These are phyloP conservation scores for Starmerella floris DNA, from an alignment of 805 yeast species.

Conservation along the genomic window DNA sequence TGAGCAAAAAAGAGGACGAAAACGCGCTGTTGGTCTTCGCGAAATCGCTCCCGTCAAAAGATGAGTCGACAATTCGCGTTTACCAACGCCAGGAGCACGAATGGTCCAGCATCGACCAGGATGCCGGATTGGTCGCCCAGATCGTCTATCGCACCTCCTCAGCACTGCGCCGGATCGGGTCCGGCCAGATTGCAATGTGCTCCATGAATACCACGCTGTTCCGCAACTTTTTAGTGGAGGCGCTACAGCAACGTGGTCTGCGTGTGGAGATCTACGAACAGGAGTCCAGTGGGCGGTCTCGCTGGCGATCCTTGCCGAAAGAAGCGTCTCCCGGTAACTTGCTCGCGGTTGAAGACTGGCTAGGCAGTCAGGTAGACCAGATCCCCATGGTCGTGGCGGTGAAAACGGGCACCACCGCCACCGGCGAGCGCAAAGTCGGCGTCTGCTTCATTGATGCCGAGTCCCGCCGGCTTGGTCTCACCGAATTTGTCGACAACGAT, in stretches of 20 bases:
- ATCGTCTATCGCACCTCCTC: conserved; percentile 69
- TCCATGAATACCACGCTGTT: conserved; percentile 66
- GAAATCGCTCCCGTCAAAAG: conserved; percentile 16
- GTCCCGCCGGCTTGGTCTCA: conserved; percentile 48
- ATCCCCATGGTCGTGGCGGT: conserved; percentile 44
- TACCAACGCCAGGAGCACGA: conserved; percentile 65
- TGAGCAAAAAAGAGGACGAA: conserved; percentile 32
- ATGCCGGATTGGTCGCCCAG: conserved; percentile 75
- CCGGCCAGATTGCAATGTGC: conserved; percentile 31
- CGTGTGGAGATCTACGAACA: conserved; percentile 72
- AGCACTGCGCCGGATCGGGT: conserved; percentile 45
- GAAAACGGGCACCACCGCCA: conserved; percentile 29
- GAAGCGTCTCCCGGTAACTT: conserved; percentile 84
- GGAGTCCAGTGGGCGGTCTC: conserved; percentile 22
- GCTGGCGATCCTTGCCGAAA: conserved; percentile 42
- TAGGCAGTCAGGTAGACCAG: conserved; percentile 35
- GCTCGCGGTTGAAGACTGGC: conserved; percentile 59
- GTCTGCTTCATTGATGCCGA: conserved; percentile 68
- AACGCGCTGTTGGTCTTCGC: conserved; percentile 25
- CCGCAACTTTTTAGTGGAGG: conserved; percentile 46
- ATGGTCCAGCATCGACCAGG: conserved; percentile 58
- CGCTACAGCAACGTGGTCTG: conserved; percentile 55
- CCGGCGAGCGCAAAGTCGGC: conserved; percentile 48
- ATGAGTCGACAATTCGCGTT: conserved; percentile 38
- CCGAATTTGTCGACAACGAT: conserved; percentile 79